Evolutionary conservation across 352 stramenopile genomes (phyloP).

Genomic region (Pythium sukuiense): DNA sequence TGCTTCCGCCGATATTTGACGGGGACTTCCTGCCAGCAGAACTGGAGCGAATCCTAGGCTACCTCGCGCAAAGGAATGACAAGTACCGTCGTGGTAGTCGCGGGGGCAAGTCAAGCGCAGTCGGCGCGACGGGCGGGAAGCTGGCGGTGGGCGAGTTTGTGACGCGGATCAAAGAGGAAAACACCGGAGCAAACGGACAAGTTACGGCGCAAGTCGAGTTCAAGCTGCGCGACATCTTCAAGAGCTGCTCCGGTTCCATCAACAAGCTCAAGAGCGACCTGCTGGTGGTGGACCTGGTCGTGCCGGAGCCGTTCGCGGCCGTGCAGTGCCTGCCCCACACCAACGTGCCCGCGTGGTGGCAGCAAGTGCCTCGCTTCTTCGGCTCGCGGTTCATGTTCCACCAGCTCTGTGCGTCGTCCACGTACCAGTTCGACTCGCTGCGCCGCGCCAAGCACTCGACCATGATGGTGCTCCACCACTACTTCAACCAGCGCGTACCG

Average conservation of each 20-base stretch:
- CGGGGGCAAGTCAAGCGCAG: slow-evolving; percentile 44
- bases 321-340: slow-evolving; percentile 36
- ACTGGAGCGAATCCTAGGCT: slow-evolving; percentile 72
- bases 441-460: slow-evolving; percentile 88
- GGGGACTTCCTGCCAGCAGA: slow-evolving; percentile 79
- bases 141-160: slow-evolving; percentile 32
- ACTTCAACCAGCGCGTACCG: slow-evolving; percentile 67
- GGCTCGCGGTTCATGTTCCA: slow-evolving; percentile 88
- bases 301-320: background rate
- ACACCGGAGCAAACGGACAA: slow-evolving; percentile 7
- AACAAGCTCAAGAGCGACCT: slow-evolving; percentile 78
- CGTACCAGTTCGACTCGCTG: slow-evolving; percentile 87
- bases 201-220: slow-evolving; percentile 42
- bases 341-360: slow-evolving; percentile 53
- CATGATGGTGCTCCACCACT: slow-evolving; percentile 89
- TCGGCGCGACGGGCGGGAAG: slow-evolving; percentile 51
- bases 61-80: slow-evolving; percentile 56
- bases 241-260: slow-evolving; percentile 55
- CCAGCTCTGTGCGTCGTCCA: slow-evolving; percentile 71
- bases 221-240: slow-evolving; percentile 72
- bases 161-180: slow-evolving; percentile 54
- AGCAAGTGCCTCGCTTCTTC: slow-evolving; percentile 71
- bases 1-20: slow-evolving; percentile 79
- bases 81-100: slow-evolving; percentile 50
- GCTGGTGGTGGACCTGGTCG: slow-evolving; percentile 69